These are phyloP conservation scores for Daldinia vernicosa DNA, from an alignment of 495 filamentous ascomycete genomes.

Conservation along the genomic window DNA sequence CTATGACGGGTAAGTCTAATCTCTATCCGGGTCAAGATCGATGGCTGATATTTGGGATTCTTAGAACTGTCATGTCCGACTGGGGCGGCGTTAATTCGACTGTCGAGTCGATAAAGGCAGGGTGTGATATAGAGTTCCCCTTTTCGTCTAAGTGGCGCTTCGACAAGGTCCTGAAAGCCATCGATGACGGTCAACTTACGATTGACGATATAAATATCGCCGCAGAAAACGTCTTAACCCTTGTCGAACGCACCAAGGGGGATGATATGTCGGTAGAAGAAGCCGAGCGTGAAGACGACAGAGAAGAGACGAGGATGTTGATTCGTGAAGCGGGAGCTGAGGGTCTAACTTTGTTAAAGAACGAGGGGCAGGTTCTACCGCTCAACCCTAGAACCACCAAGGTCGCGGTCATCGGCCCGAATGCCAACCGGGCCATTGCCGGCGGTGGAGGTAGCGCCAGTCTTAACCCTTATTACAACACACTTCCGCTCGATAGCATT, in stretches of 20 bases:
- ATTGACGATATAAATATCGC: conserved; percentile 57
- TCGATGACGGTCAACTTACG: conserved; percentile 68
- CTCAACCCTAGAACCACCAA: conserved; percentile 67
- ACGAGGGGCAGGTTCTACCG: conserved; percentile 72
- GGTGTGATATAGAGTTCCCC: conserved; percentile 83
- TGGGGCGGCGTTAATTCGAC: conserved; percentile 78
- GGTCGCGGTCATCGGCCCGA: conserved; percentile 84
- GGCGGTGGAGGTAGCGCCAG: conserved; percentile 85
- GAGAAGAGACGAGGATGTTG: conserved; percentile 70
- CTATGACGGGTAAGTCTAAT: conserved; percentile 67
- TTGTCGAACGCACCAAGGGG: conserved; percentile 71
- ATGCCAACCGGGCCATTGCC: conserved; percentile 78
- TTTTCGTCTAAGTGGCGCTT: conserved; percentile 76
- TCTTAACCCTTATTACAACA: conserved; percentile 80
- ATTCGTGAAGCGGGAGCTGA: conserved; percentile 76
- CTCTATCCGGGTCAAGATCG: conserved; percentile 1
- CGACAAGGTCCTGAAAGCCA: conserved; percentile 68
- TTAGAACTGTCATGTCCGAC: conserved; percentile 75
- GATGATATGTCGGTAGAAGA: conserved; percentile 68
- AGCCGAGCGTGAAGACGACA: conserved; percentile 69
- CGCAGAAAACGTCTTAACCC: conserved; percentile 71
- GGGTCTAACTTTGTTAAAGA: conserved; percentile 82
- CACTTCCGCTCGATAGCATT: conserved; percentile 66
- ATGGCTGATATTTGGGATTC: conserved; percentile 30
- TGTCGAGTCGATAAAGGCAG: conserved; percentile 73